Evolutionary conservation across 2,329 filamentous ascomycete genomes (phyloP), one percentile per base, ranked within the genome.

Genomic region (Endothia cerciana): DNA sequence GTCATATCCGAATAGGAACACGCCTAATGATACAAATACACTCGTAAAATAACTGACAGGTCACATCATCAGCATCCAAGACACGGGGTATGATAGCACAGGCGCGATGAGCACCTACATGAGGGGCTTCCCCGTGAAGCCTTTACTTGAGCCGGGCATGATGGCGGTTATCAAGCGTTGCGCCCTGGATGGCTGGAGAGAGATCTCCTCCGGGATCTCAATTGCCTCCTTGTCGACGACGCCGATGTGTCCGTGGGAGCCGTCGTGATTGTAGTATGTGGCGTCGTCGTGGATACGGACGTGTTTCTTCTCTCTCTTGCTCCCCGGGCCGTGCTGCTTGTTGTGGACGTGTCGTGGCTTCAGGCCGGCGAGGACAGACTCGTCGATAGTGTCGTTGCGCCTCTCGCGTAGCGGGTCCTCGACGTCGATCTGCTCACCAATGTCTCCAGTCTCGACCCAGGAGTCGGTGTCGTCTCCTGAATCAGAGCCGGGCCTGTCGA

Each of bases 391-490:
- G 72, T 87, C 82, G 74, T 84, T 83, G 67, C 94, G 83, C 73
- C 87, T 89, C 72, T 88, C 86, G 72, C 87, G 89, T 71, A 97
- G 84, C 67, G 93, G 92, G 77, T 97, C 92, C 79, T 94, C 88
- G 74, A 89, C 88, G 82, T 91, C 90, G 72, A 94, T 85, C 84
- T 96, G 94, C 81, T 97, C 94, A 74, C 92, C 93, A 73, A 98
- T 87, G 79, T 98, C 95, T 75, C 93, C 94, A 55, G 94, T 97
- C 78, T 97, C 93, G 75, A 92, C 94, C 93, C 93, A 97, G 73
- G 91, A 88, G 66, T 68, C 67, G 41, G 65, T 63, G 40, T 89
- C 92, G 69, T 82, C 81, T 28, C 47, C 61, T 78, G 92, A 91
- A 73, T 90, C 87, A 68, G 88, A 91, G 77, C 83, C 81, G 70